Evolutionary conservation across 2,329 filamentous ascomycete genomes (phyloP).

Genomic region (Cryphonectria naterciae): DNA sequence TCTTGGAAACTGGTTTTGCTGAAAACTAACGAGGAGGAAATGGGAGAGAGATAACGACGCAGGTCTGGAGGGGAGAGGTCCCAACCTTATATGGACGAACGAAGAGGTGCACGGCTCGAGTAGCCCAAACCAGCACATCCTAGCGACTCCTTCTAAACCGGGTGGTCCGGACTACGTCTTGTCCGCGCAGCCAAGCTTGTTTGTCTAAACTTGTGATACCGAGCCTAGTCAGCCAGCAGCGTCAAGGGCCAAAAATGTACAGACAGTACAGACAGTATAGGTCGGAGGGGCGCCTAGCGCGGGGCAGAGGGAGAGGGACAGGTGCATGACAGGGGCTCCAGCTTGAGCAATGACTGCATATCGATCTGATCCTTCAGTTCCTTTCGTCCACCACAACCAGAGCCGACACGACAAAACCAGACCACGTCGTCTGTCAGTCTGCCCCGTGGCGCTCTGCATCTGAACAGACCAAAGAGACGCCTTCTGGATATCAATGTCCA

Average conservation of each 20-base stretch:
- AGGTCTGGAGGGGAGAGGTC: neutral
- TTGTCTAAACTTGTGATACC: conserved; percentile 6
- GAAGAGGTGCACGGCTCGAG: conserved; percentile 7
- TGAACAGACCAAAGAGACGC: neutral
- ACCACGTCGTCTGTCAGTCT: neutral
- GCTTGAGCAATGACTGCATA: conserved; percentile 10
- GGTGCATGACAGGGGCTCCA: conserved; percentile 6
- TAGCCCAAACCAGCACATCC: conserved; percentile 18
- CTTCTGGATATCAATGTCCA: neutral
- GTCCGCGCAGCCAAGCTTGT: conserved; percentile 1
- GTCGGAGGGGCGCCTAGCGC: conserved; percentile 2
- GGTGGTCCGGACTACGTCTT: conserved; percentile 6
- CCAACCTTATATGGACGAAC: conserved; percentile 22
- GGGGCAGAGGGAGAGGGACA: neutral
- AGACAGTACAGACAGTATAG: neutral
- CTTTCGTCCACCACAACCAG: neutral
- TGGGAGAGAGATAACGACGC: neutral
- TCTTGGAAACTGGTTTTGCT: neutral
- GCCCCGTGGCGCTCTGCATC: neutral
- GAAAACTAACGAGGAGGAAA: conserved; percentile 4
- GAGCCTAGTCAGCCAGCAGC: neutral
- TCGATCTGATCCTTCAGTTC: neutral
- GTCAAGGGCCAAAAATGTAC: neutral
- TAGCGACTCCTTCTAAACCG: neutral
- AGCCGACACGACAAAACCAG: neutral